Base-by-base conservation (phyloP, 2,329 filamentous ascomycete genomes). In the Fusarium temperatum region DNA sequence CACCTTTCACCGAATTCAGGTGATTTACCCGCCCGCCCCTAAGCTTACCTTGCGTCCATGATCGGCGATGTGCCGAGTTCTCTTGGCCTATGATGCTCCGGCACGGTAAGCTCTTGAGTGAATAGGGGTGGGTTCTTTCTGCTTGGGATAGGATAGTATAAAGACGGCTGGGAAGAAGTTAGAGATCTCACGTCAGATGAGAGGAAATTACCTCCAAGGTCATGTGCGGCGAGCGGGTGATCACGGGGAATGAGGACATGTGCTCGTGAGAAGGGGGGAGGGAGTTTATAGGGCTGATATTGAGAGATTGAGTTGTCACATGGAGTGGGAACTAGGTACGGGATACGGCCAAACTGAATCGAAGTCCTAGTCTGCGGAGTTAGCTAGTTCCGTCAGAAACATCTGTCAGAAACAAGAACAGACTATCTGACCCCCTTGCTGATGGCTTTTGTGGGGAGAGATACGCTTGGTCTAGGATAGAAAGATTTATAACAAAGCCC, bases 131-230 rank as follows among this genome's bases (percentile, higher is more conserved):
- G 24, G 48, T 66, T 32, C 35, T 28, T 38, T 57, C 41, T 26
- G 53, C 35, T 53, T 35, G 39, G 56, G 47, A 44, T 24, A 63
- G n/a, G 47, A 39, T 17, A 53, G n/a, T 41, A 60, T 39, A 39
- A 44, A 56, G 51, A 30, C 50, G 42, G 44, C 20, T 64, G 35
- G 55, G 42, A 32, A 48, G 26, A 63, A 72, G 73, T 77, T 77
- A 77, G 63, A 70, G 67, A 68, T 78, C 75, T 78, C 44, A 78
- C 76, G 76, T 78, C 75, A 78, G 76, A 77, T 63, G 57, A 62
- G 45, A 55, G 51, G 55, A 38, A 67, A 66, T 58, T 41, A 63
- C 47, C 32, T 18, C 39, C 30, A 36, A 60, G 65, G 47, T 44
- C 58, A 28, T 66, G 53, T 58, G 45, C 42, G 51, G 58, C 64